Conservation (phyloP, 306 rosid species). For the Medicago arabica region DNA sequence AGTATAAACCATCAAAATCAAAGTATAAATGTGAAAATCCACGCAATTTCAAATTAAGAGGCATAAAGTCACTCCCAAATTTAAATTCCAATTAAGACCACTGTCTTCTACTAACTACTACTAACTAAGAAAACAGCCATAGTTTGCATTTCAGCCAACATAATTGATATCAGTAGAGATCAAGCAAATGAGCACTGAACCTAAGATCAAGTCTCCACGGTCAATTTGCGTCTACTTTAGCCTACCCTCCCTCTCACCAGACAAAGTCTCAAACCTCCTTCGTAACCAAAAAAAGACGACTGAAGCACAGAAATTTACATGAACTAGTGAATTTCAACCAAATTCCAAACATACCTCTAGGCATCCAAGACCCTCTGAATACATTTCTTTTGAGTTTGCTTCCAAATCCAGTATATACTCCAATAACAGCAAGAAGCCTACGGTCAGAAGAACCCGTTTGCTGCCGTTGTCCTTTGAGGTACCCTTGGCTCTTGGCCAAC, state of each 20-base stretch:
- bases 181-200: neutral
- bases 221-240: slow-evolving; percentile 28
- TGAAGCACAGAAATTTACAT: neutral
- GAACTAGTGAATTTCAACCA: slow-evolving; percentile 14
- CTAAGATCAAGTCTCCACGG: slow-evolving; percentile 23
- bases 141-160: slow-evolving; percentile 23
- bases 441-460: slow-evolving; percentile 61
- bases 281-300: neutral
- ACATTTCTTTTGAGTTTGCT: slow-evolving; percentile 76
- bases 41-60: neutral
- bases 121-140: slow-evolving; percentile 17
- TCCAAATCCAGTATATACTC: slow-evolving; percentile 97
- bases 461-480: slow-evolving; percentile 63
- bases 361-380: slow-evolving; percentile 99
- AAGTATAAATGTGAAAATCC: neutral
- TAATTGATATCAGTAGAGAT: slow-evolving; percentile 20
- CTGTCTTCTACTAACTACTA: neutral
- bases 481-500: slow-evolving; percentile 96
- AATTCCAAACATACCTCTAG: slow-evolving; percentile 70
- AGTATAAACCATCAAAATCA: neutral
- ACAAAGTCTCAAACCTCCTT: slow-evolving; percentile 22
- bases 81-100: slow-evolving; percentile 12
- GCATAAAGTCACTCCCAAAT: slow-evolving; percentile 23
- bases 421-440: slow-evolving; percentile 88
- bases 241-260: slow-evolving; percentile 8